Evolutionary conservation across 805 yeast species (phyloP), one percentile per base, ranked within the genome.

Genomic region (Lachancea kluyveri): DNA sequence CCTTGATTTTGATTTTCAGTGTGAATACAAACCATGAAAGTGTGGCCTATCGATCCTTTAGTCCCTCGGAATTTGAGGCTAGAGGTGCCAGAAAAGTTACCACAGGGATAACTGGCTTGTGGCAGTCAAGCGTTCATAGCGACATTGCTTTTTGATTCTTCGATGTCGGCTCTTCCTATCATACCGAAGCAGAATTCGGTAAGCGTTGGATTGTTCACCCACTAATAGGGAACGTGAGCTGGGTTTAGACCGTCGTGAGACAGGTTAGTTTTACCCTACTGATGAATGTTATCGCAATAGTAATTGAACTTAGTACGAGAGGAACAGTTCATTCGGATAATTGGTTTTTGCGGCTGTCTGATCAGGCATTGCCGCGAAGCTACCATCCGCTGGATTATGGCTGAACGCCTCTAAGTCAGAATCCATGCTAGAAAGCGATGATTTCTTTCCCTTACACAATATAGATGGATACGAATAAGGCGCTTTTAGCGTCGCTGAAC

Each of bases 351-450:
- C 65, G 59, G 64, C 65, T 59, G 65, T 57, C 64, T 56, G 66
- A 59, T 50, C 62, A 60, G 65, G 65, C 64, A 61, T 50, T 58
- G 65, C 65, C 60, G 66, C 65, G 65, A 59, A 60, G 65, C 66
- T 60, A 62, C 65, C 68, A 64, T 62, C 67, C 58, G 65, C 63
- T 59, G 67, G 67, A 64, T 62, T 52, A 62, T 55, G 65, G 65
- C 66, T 62, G 67, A 62, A 60, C 65, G 67, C 65, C 65, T 62
- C 65, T 59, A 59, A 45, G 64, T 57, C 65, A 75, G 75, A 42
- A 72, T 73, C 64, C 68, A 70, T 40, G 77, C 79, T 45, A 62
- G 65, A 48, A 60, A 41, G 65, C 64, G 66, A 59, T 52, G 64
- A 62, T 59, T 54, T 43, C 50, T 43, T 59, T 51, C 52, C 63